Conservation (phyloP, 2,329 filamentous ascomycete species). For the Colletotrichum sp. region DNA sequence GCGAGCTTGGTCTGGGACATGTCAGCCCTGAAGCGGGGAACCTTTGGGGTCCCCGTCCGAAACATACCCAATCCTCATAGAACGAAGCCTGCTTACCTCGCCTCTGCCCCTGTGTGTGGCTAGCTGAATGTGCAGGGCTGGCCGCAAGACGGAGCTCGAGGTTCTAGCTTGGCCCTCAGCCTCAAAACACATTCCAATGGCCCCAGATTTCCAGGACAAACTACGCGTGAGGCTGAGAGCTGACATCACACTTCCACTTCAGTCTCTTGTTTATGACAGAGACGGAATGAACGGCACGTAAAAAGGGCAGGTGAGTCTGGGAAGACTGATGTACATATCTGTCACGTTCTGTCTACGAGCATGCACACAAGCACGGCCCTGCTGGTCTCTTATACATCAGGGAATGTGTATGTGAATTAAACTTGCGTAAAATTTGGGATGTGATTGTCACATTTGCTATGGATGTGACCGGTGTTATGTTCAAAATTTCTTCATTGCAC, state of each 20-base stretch:
- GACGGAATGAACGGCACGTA: not conserved
- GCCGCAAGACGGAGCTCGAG: not conserved
- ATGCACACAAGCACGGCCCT: not conserved
- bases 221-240: not conserved
- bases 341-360: not conserved
- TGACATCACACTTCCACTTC: not conserved
- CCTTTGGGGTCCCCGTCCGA: not conserved
- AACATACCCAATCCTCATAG: not conserved
- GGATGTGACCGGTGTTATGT: no score
- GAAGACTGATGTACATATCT: not conserved
- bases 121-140: not conserved
- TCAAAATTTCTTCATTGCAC: no score
- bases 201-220: not conserved
- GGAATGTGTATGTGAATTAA: not conserved
- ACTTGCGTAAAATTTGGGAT: not conserved
- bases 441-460: no score
- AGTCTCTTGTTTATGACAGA: not conserved
- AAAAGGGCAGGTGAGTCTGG: not conserved
- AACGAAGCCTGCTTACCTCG: not conserved
- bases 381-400: not conserved
- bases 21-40: not conserved
- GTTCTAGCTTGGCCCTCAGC: not conserved
- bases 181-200: not conserved
- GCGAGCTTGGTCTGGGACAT: not conserved
- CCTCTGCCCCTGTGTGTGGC: not conserved